Evolutionary conservation across 2,329 filamentous ascomycete genomes (phyloP), one percentile per base, ranked within the genome.

Genomic region (Stylonectria norvegica): DNA sequence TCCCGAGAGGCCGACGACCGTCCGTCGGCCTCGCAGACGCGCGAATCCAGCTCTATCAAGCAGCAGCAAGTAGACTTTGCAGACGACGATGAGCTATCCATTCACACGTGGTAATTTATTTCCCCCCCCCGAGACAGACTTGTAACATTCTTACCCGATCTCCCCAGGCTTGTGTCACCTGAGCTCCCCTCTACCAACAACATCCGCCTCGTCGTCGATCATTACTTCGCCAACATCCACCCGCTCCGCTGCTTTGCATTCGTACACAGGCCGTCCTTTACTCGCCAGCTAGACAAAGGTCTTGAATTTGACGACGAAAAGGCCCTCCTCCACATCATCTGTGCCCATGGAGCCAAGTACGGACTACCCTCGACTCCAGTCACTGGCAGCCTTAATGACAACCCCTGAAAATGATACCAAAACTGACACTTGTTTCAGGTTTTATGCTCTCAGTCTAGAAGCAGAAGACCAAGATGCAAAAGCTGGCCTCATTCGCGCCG

Each of bases 241-340:
- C 63, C 63, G n/a, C 56, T 67, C 4, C 59, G 64, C 15, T 67
- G 64, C 44, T 67, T 67, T 38, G 63, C 64, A 12, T 67, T 67
- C 56, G 62, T 67, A 14, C 64, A 67, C 36, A 64, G 66, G 35
- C 64, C 64, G 4, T 65, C 64, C 1, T 66, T 67, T 35, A 63
- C 64, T 47, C 52, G 63, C 5, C 63, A 65, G 32, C 51, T 67
- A 5, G 64, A 67, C 40, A 64, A 61, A 17, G 64, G 64, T 0
- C 56, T 65, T 32, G 53, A 56, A 6, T 57, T 51, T 4, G 63
- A 66, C 9, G 63, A 67, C 23, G 64, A 67, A 40, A 60, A 57
- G 29, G 62, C 63, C 12, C 50, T 67, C 16, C 42, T 67, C 7
- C 55, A 67, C 36, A 60, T 66, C 14, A 59, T 66, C 3, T 67